Conservation (phyloP, 2,329 filamentous ascomycete species). For the Phialophora expanda region DNA sequence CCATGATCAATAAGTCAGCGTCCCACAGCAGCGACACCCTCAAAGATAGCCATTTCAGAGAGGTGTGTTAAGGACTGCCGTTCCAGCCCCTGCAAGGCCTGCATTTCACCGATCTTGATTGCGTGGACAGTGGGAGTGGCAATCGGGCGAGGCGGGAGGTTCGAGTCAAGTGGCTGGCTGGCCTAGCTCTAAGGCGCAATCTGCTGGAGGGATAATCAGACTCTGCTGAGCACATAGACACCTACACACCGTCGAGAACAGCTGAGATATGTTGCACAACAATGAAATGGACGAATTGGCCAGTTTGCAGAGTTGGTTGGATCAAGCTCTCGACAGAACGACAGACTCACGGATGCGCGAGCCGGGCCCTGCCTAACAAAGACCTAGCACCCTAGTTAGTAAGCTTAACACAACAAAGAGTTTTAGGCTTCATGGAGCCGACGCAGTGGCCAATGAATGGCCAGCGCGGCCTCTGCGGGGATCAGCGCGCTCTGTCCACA, state of each 20-base stretch:
- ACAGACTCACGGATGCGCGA: not conserved
- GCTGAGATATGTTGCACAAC: not conserved
- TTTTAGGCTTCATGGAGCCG: not conserved
- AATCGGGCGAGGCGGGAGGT: not conserved
- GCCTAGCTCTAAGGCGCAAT: not conserved
- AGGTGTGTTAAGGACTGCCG: not conserved
- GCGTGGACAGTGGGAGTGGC: not conserved
- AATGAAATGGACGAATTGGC: not conserved
- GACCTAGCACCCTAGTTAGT: not conserved
- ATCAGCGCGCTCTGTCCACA: not conserved
- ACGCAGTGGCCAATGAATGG: not conserved
- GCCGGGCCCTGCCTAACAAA: not conserved
- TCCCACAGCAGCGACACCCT: not conserved
- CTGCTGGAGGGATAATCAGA: not conserved
- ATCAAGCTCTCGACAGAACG: not conserved
- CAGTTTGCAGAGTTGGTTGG: not conserved
- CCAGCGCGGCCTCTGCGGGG: too few relatives aligned
- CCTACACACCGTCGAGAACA: not conserved
- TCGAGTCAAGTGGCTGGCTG: not conserved
- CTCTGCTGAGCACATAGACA: not conserved
- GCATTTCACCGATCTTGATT: not conserved
- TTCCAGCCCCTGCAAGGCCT: not conserved
- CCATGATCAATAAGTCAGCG: not conserved
- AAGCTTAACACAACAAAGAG: not conserved
- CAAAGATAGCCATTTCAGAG: not conserved